Evolutionary conservation across 2,329 filamentous ascomycete genomes (phyloP).

Genomic region (Diplodia sapinea): DNA sequence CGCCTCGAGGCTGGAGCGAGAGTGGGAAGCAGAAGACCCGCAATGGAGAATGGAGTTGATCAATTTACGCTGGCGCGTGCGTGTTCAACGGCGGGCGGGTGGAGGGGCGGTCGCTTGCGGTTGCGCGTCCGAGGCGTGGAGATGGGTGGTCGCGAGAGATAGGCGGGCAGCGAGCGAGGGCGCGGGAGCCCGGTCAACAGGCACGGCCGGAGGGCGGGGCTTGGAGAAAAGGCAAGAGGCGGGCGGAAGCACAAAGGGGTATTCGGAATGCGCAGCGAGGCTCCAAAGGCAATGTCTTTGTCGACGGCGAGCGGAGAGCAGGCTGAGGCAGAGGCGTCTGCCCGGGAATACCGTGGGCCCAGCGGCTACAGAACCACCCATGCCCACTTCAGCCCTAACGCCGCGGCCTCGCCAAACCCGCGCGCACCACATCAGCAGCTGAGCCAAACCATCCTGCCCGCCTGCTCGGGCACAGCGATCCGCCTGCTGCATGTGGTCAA

Average conservation of each 20-base stretch:
- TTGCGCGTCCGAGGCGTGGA: conserved; percentile 23
- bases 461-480: neutral
- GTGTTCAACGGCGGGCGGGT: neutral
- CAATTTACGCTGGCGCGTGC: conserved; percentile 12
- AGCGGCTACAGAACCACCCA: neutral
- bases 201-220: neutral
- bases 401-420: neutral
- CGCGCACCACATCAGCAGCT: conserved; percentile 4
- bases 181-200: conserved; percentile 23
- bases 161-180: conserved; percentile 24
- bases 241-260: conserved; percentile 14
- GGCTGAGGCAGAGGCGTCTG: conserved; percentile 9
- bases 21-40: conserved; percentile 5
- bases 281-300: conserved; percentile 15
- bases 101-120: conserved; percentile 10
- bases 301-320: conserved; percentile 6
- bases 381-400: conserved; percentile 16
- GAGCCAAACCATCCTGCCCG: conserved; percentile 23
- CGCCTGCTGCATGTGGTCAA: conserved; percentile 9
- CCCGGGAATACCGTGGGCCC: neutral
- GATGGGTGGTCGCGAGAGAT: conserved; percentile 20
- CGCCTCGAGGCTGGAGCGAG: neutral
- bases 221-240: conserved; percentile 2
- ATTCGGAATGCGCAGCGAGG: conserved; percentile 5
- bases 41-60: neutral